Evolutionary conservation across 2,329 filamentous ascomycete species (phyloP).

Genomic region (Ciborinia camelliae): DNA sequence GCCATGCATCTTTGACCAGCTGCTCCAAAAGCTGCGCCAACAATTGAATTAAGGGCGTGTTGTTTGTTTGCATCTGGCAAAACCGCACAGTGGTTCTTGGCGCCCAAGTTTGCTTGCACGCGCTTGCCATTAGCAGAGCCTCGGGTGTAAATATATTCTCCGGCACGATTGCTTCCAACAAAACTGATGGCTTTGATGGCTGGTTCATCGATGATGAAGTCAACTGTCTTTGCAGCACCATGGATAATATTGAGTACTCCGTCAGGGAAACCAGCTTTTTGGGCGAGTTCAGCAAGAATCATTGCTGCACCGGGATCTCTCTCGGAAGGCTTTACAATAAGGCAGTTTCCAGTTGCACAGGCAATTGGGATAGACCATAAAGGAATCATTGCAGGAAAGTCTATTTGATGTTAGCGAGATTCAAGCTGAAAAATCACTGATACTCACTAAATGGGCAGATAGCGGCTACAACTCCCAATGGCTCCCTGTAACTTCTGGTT

Average conservation of each 20-base stretch:
- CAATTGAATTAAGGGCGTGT: constrained; percentile 79
- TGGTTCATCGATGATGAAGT: constrained; percentile 83
- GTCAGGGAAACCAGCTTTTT: constrained; percentile 76
- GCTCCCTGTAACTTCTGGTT: constrained; percentile 77
- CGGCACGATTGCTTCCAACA: constrained; percentile 82
- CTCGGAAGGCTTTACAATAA: constrained; percentile 83
- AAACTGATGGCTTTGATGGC: constrained; percentile 84
- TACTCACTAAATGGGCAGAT: constrained; percentile 81
- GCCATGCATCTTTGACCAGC: constrained; percentile 87
- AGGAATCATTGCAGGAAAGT: constrained; percentile 90
- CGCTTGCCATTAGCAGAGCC: constrained; percentile 83
- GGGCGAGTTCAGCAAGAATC: constrained; percentile 76
- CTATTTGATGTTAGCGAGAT: constrained; percentile 41
- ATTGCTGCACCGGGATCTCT: constrained; percentile 80
- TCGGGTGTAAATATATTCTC: constrained; percentile 79
- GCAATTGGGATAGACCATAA: constrained; percentile 88
- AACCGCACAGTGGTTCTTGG: constrained; percentile 84
- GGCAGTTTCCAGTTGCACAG: constrained; percentile 77
- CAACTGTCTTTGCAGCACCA: constrained; percentile 74
- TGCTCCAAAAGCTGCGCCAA: constrained; percentile 80
- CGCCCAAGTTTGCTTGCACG: constrained; percentile 81
- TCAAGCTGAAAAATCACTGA: background rate
- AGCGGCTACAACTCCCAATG: constrained; percentile 74
- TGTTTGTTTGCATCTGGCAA: constrained; percentile 89
- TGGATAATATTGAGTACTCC: constrained; percentile 83